Evolutionary conservation across 441 rosid genomes (phyloP).

Genomic region (Populus hybrid): DNA sequence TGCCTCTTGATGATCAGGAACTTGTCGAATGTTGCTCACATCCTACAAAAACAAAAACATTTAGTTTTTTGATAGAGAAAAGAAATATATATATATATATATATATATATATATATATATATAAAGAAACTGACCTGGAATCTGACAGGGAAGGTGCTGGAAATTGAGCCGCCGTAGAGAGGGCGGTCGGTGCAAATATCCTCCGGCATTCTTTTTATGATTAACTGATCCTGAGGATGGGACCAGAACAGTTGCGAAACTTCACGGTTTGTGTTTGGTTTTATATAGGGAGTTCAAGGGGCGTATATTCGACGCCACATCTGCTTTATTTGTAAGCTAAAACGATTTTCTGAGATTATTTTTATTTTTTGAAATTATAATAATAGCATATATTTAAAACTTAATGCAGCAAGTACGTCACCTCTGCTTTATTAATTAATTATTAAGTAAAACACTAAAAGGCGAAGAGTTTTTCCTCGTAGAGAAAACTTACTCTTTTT

Average conservation of each 20-base stretch:
- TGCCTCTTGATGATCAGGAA: conserved; percentile 89
- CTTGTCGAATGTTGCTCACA: conserved; percentile 67
- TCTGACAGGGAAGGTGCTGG: conserved; percentile 43
- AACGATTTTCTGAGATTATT: neutral
- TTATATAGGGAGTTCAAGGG: neutral
- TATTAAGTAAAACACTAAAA: no score
- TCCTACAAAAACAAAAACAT: conserved; percentile 38
- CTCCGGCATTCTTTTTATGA: conserved; percentile 26
- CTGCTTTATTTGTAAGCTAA: conserved; percentile 13
- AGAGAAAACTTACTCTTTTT: no score
- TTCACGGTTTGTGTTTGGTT: neutral
- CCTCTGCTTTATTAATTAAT: no score
- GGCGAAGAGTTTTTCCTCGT: no score
- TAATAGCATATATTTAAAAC: no score
- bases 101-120: no score
- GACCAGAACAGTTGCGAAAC: neutral
- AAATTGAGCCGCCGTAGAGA: conserved; percentile 64
- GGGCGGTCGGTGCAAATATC: conserved; percentile 38
- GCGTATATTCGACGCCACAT: neutral
- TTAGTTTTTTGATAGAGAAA: neutral
- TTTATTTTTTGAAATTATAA: no score
- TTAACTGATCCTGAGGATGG: neutral
- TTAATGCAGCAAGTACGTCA: no score
- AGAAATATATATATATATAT: neutral
- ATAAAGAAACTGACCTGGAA: conserved; percentile 41